Conservation (phyloP, 2,329 filamentous ascomycete genomes). For the Neurospora sp. region DNA sequence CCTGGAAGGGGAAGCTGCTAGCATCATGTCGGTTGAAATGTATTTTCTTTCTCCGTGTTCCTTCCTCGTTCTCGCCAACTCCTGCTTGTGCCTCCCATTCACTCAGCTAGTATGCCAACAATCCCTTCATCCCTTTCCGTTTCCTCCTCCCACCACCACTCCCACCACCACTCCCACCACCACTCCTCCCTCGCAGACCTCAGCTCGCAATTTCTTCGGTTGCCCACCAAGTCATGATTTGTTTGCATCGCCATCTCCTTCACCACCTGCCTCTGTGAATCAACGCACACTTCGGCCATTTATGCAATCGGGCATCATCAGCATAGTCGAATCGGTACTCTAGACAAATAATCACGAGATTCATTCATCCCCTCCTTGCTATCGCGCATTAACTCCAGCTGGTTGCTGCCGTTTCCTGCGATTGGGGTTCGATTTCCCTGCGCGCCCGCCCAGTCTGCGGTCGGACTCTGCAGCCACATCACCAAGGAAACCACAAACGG, state of each 20-base stretch:
- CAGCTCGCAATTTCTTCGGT: background rate
- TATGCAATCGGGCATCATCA: background rate
- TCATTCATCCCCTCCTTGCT: background rate
- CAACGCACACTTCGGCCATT: background rate
- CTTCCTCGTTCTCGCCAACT: background rate
- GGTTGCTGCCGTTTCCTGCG: background rate
- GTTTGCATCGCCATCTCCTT: background rate
- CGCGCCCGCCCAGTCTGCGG: background rate
- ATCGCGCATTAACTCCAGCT: background rate
- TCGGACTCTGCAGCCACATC: background rate
- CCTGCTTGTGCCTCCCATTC: background rate
- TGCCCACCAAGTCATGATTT: background rate
- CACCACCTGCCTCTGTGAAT: background rate
- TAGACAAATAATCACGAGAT: background rate
- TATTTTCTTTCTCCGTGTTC: background rate
- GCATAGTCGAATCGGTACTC: background rate
- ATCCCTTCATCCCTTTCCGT: background rate
- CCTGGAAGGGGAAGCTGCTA: background rate
- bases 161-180: background rate
- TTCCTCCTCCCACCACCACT: no score
- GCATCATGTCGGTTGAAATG: conserved; percentile 1
- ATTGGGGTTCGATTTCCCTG: background rate
- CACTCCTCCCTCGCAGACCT: background rate
- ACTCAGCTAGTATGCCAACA: background rate
- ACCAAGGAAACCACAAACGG: background rate